Evolutionary conservation across 352 stramenopile species (phyloP).

Genomic region (Pilasporangium apinafurcum): DNA sequence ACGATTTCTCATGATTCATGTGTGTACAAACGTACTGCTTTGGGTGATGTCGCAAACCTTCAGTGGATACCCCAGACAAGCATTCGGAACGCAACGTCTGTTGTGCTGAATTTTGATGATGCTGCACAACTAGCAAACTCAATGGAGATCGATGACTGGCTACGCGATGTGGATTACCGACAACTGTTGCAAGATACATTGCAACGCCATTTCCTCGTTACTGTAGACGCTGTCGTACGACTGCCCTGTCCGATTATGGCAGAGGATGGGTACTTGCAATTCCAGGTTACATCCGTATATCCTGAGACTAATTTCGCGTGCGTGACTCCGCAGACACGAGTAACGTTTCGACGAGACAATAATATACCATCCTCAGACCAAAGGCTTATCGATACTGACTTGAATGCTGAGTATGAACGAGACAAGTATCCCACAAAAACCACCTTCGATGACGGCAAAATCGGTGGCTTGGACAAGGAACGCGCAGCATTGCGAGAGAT

Average conservation of each 20-base stretch:
- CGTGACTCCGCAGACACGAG: slow-evolving; percentile 34
- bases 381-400: neutral
- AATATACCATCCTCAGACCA: too few relatives aligned
- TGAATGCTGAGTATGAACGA: neutral
- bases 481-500: slow-evolving; percentile 53
- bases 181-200: slow-evolving; percentile 52
- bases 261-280: slow-evolving; percentile 13
- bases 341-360: slow-evolving; percentile 55
- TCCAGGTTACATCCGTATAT: slow-evolving; percentile 44
- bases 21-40: slow-evolving; percentile 14
- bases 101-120: slow-evolving; percentile 37
- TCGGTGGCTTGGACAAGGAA: slow-evolving; percentile 69
- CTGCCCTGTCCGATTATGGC: slow-evolving; percentile 22
- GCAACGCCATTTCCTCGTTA: slow-evolving; percentile 42
- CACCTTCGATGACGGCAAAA: slow-evolving; percentile 11
- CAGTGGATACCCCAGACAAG: slow-evolving; percentile 40
- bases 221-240: slow-evolving; percentile 22
- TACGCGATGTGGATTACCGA: slow-evolving; percentile 22
- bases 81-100: slow-evolving; percentile 33
- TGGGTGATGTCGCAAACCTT: slow-evolving; percentile 11
- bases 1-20: slow-evolving; percentile 13
- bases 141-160: neutral
- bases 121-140: neutral
- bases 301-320: slow-evolving; percentile 21
- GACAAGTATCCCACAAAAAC: neutral